Evolutionary conservation across 768 basidiomycete species (phyloP).

Genomic region (Strobilomyces dryophilus): DNA sequence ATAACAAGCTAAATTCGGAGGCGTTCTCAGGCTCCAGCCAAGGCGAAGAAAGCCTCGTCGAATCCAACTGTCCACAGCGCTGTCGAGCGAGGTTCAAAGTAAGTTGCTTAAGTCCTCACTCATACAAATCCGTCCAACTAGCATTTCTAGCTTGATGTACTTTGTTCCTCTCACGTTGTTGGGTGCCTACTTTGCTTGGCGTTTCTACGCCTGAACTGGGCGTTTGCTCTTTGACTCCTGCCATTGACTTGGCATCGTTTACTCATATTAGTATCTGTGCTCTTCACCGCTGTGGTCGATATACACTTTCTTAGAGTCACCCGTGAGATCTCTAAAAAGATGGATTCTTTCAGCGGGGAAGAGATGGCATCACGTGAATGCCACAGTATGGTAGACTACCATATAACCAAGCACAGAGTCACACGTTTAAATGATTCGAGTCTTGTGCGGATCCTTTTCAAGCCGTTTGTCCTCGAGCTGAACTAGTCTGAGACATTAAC

Average conservation of each 20-base stretch:
- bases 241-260: background rate
- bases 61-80: conserved; percentile 38
- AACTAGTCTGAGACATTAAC: background rate
- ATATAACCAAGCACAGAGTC: background rate
- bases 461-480: conserved; percentile 31
- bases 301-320: conserved; percentile 9
- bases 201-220: conserved; percentile 34
- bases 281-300: conserved; percentile 17
- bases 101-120: conserved; percentile 22
- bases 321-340: background rate
- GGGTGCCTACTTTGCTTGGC: conserved; percentile 86
- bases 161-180: conserved; percentile 76
- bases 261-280: conserved; percentile 13
- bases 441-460: conserved; percentile 13
- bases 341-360: background rate
- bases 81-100: conserved; percentile 70
- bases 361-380: too few species aligned
- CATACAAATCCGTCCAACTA: background rate
- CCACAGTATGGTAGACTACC: background rate
- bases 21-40: conserved; percentile 42
- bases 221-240: background rate
- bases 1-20: conserved; percentile 3
- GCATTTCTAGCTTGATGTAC: conserved; percentile 63
- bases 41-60: conserved; percentile 47
- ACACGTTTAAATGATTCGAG: background rate